These are phyloP conservation scores for Bonia amplexicaulis DNA, from an alignment of 176 grass and related monocot species.

Conservation along the genomic window DNA sequence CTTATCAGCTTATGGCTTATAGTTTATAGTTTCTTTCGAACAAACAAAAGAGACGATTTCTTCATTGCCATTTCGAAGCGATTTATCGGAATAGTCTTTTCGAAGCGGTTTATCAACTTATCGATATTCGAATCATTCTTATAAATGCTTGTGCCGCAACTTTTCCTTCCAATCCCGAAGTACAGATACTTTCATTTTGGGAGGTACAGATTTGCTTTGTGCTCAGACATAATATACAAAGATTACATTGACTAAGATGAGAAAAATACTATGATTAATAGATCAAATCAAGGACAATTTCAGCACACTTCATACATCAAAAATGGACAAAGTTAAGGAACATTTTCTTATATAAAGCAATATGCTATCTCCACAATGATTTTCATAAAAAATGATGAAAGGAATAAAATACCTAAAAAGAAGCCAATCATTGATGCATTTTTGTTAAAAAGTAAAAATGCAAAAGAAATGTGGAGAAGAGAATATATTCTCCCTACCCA, in stretches of 20 bases:
- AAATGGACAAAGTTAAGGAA: background rate
- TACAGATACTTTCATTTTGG: background rate
- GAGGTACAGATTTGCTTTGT: background rate
- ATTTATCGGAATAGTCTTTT: too few species aligned
- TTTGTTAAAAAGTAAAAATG: background rate
- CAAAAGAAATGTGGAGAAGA: background rate
- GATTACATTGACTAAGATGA: background rate
- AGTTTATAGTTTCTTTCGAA: too few species aligned
- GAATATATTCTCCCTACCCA: constrained; percentile 24
- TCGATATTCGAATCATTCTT: rapidly evolving
- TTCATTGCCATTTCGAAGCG: too few species aligned
- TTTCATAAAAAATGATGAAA: background rate
- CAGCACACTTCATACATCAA: background rate
- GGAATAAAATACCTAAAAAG: background rate
- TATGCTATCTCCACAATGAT: background rate
- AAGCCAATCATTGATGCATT: background rate
- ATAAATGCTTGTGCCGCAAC: too few species aligned
- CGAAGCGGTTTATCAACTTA: too few species aligned
- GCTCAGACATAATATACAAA: background rate
- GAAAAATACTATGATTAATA: background rate
- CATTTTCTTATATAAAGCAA: background rate
- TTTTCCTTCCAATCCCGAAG: background rate
- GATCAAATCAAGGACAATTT: background rate
- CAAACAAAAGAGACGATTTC: too few species aligned
- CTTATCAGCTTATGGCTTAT: too few species aligned